Base-by-base conservation (phyloP, 1,139 yeast species). In the Yamadazyma kanchanaburiensis region DNA sequence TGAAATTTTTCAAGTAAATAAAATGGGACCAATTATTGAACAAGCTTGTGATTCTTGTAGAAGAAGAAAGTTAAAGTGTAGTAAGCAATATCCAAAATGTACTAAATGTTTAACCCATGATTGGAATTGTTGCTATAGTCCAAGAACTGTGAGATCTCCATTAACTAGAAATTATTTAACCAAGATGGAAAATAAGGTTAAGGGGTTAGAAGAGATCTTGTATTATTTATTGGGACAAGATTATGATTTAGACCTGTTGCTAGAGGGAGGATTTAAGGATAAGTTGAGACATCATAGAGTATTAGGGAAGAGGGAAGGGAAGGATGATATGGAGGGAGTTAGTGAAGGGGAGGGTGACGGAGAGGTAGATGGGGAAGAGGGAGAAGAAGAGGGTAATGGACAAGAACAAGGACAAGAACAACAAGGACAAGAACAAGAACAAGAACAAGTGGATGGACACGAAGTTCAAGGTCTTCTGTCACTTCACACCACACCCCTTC, bases 121-220 rank as follows among this genome's bases (percentile, higher is more conserved):
- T 24, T 80, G 94, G 83, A 70, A 72, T 27, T 86, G 96, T 55
- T 60, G 74, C 4, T 86, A 86, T 53, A 77, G 85, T 16, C 95
- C 96, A 10, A 65, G 84, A 39, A 73, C 82, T 2, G 80, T 82
- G 19, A 62, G 95, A 36, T 78, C 89, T 6, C 95, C 95, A 0
- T 61, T 86, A 38, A 86, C 95, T 0, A 64, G 96, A 44, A 87
- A 83, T 12, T 83, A 82, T 58, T 62, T 86, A 41, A 85, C 95
- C 8, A 74, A 74, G 33, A 88, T 86, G 24, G 95, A 86, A 53
- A 73, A 67, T 36, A 63, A 80, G 38, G 80, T 80, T 11, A 59
- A 65, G 30, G 66, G 61, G 24, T 59, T 84, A 40, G 85, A 82
- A 45, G 55, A 58, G 20, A 48, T 85, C 24, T 48, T 86, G 15